A percentile compares a stretch with the other conserved stretches of the same genome.
Conservation (phyloP, 768 basidiomycete genomes). For the Coprinellus micaceus region DNA sequence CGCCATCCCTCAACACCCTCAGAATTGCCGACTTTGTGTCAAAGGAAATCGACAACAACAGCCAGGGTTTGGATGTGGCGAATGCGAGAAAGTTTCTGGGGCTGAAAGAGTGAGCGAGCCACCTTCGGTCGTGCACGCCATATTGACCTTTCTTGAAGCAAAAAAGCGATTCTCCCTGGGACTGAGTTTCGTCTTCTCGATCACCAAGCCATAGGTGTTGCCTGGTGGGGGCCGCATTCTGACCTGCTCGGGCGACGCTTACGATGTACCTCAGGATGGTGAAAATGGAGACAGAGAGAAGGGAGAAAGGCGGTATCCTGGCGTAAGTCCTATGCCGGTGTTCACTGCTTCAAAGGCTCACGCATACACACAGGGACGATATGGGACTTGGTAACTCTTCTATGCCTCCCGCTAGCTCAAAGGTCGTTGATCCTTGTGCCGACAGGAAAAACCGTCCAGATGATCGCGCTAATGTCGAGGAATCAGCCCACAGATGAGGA, state of each 20-base stretch:
- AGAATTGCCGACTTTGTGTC: constrained; percentile 66
- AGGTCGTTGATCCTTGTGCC: neutral
- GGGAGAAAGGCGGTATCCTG: constrained; percentile 59
- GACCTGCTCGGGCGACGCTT: neutral
- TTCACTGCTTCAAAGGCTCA: neutral
- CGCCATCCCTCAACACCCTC: constrained; percentile 3
- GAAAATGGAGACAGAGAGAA: constrained; percentile 46
- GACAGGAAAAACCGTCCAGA: constrained; percentile 68
- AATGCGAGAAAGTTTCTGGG: constrained; percentile 51
- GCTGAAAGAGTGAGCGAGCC: constrained; percentile 40
- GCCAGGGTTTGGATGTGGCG: constrained; percentile 49
- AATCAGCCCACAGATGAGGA: constrained; percentile 53
- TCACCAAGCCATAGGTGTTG: constrained; percentile 76
- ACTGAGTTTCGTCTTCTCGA: constrained; percentile 66
- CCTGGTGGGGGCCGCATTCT: constrained; percentile 41
- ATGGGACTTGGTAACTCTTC: constrained; percentile 55
- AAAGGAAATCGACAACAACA: constrained; percentile 52
- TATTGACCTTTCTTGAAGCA: constrained; percentile 25
- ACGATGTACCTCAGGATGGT: constrained; percentile 45
- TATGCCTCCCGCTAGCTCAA: neutral
- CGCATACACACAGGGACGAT: constrained; percentile 45
- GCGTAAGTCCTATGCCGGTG: constrained; percentile 36
- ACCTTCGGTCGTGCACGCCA: neutral
- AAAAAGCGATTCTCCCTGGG: constrained; percentile 59
- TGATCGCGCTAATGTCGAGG: constrained; percentile 74